Evolutionary conservation across 108 stramenopile genomes (phyloP).

Genomic region (Pseudonitzschia multiseries): DNA sequence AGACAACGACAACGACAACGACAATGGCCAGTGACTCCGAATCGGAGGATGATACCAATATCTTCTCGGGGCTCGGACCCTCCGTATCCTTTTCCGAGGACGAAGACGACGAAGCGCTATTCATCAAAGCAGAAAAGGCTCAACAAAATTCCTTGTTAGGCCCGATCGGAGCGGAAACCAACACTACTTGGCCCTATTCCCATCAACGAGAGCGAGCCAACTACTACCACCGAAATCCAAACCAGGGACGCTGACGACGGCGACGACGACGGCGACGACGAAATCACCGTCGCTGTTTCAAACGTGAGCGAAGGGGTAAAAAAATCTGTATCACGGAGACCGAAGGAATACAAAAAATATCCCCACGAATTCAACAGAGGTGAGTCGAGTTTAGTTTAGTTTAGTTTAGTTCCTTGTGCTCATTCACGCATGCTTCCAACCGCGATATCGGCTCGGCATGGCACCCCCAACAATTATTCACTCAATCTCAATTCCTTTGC

Average conservation of each 20-base stretch:
- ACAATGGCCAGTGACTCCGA: not conserved
- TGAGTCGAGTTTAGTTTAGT: too few species aligned
- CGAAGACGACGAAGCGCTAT: slow-evolving; percentile 1
- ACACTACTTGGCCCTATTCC: not conserved
- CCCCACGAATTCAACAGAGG: not conserved
- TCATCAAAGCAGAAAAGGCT: not conserved
- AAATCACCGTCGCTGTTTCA: slow-evolving; percentile 13
- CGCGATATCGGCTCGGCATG: not conserved
- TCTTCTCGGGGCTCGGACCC: not conserved
- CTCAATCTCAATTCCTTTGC: not conserved
- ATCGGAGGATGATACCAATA: not conserved
- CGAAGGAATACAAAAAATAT: not conserved
- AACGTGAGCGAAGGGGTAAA: slow-evolving; percentile 2
- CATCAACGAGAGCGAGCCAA: not conserved
- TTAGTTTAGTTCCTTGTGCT: too few species aligned
- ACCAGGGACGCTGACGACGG: not conserved
- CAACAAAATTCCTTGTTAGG: not conserved
- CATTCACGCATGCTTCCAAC: not conserved
- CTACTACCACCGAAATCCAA: too few species aligned
- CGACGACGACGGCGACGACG: too few species aligned
- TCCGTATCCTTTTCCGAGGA: slow-evolving; percentile 12
- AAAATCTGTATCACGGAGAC: not conserved
- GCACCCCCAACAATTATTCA: not conserved
- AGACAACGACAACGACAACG: not conserved
- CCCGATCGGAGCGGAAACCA: not conserved